These are phyloP conservation scores for Tuber melanosporum DNA, from an alignment of 495 filamentous ascomycete species.

Conservation along the genomic window DNA sequence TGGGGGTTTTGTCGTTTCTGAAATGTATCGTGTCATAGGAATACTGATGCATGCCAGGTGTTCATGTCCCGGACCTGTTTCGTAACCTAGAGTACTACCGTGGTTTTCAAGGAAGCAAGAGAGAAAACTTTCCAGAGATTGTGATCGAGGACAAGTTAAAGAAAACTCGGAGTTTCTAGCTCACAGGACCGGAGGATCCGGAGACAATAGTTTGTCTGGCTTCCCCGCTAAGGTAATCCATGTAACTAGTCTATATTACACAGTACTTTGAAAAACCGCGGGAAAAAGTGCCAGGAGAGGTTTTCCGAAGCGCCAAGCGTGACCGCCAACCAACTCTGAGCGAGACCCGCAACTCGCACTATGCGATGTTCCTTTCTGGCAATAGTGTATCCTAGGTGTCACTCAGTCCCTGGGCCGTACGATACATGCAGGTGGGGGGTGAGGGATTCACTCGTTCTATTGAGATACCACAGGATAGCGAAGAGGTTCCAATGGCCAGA, in stretches of 20 bases:
- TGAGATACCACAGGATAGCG: background rate
- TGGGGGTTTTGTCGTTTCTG: background rate
- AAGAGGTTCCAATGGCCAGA: background rate
- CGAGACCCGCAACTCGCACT: too few species aligned
- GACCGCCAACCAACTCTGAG: too few species aligned
- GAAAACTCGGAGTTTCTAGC: background rate
- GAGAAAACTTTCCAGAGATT: background rate
- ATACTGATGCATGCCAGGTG: background rate
- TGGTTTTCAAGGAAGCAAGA: background rate
- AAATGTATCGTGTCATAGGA: background rate
- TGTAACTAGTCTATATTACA: background rate
- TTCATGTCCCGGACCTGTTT: background rate
- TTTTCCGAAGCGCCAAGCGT: too few species aligned
- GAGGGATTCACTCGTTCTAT: background rate
- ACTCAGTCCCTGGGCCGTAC: too few species aligned
- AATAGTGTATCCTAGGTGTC: too few species aligned
- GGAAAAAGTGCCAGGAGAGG: too few species aligned
- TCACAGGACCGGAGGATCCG: background rate
- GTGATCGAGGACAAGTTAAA: background rate
- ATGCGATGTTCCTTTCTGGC: too few species aligned
- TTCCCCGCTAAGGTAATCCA: background rate
- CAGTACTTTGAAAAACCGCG: too few species aligned
- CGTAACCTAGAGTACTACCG: background rate
- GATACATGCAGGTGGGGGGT: too few species aligned
- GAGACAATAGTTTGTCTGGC: background rate